Evolutionary conservation across 2,329 filamentous ascomycete species (phyloP), one percentile per base, ranked within the genome.

Genomic region (Fusarium paranaense): DNA sequence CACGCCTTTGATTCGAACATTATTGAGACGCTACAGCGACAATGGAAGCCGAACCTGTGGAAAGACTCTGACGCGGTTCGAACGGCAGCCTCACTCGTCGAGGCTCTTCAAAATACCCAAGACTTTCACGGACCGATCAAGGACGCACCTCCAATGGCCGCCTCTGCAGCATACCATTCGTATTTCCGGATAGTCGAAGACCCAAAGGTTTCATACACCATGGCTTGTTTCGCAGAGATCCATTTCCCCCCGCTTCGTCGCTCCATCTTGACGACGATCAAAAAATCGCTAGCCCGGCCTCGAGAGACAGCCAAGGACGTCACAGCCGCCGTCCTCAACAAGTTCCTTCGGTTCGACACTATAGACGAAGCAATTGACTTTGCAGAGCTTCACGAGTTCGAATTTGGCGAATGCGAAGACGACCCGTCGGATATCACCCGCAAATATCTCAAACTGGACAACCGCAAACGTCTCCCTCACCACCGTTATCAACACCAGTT

Each of bases 201-300:
- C 45, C 83, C 85, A 0, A 82, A 84, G 18, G 87, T 92, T 3
- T 92, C 91, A 0, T 93, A 93, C 77, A 92, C 90, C 1, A 92
- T 93, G 90, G 91, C 90, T 16, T 93, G 91, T 74, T 88, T 93
- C 69, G 90, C 90, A 8, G 91, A 93, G 76, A 89, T 91, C n/a
- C 90, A 92, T 76, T 92, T 93, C 67, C 88, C 89, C 45, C 85
- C 86, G 38, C 83, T 92, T 35, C 89, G 91, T 45, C 89, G 89
- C 63, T 86, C 87, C 14, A 88, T 91, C 18, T 79, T 93, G 20
- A 86, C 86, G 63, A 87, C 87, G 18, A 82, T 92, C 25, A 86
- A 88, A 60, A 85, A 83, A 64, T 86, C 88, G 1, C 89, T 91
- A 70, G 85, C 88, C 2, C 86, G 90, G 66, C 88, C 88, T 27